Base-by-base conservation (phyloP, 768 basidiomycete genomes). In the Leucogyrophana mollusca region DNA sequence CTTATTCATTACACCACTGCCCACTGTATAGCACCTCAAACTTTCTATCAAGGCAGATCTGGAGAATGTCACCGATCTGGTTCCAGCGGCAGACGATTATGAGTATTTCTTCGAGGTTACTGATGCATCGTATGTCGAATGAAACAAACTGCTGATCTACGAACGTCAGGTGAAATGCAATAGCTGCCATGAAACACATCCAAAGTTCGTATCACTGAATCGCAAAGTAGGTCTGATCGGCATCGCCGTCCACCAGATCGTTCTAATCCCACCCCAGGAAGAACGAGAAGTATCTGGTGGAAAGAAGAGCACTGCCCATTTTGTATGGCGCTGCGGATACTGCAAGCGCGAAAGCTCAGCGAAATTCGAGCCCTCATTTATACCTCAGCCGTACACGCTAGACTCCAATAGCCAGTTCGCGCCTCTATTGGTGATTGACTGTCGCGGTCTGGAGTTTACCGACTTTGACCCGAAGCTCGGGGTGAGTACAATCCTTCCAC, bases 331-430 rank as follows among this genome's bases (percentile, higher is more conserved):
- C 52, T 92, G 89, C 56, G 78, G 81, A 18, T 58, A 74, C 40
- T 90, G 88, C 73, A 90, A 84, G 70, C 82, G 84, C 30, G 89
- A 91, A 66, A 82, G 80, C 56, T 88, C 83, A 7, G 90, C 89
- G 32, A 90, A 85, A 57, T 92, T 92, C 53, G 84, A 89, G 30
- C 54, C 71, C 2, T 57, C 74, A 4, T 67, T 71, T 4, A 62
- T 73, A 6, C 61, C 79, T 21, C 66, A 66, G 40, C 69, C 86
- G 1, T 91, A 92, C 63, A 70, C 65, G 1, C 70, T 73, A 18
- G 83, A 86, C 50, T 78, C 81, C 45, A 73, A 72, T 18, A 82
- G 73, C 8, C 73, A 80, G 38, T 83, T 84, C 39, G 76, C 75
- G 1, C 80, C 84, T 4, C 68, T 94, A 22, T 65, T 92, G 6